Conservation (phyloP, 441 rosid species). For the Heliophila coronopifolia region DNA sequence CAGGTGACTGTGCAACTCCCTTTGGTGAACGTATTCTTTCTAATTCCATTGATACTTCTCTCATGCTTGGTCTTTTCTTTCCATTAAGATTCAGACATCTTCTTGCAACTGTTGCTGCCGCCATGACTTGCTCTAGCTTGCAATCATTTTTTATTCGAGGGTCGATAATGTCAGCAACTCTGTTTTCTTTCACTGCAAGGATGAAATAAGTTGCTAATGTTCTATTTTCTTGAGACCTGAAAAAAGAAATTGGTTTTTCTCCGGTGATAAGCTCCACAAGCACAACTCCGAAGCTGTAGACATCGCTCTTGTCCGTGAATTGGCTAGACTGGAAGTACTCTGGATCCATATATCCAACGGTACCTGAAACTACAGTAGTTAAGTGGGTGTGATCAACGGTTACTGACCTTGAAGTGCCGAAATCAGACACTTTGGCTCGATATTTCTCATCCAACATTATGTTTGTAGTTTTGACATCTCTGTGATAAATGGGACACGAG, state of each 20-base stretch:
- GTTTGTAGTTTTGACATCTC: slow-evolving; percentile 35
- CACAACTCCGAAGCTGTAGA: slow-evolving; percentile 41
- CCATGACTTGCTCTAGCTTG: slow-evolving; percentile 13
- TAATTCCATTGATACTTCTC: slow-evolving; percentile 30
- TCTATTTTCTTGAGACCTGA: slow-evolving; percentile 26
- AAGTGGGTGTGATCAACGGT: slow-evolving; percentile 31
- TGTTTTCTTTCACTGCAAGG: slow-evolving; percentile 24
- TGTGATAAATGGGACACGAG: slow-evolving; percentile 32
- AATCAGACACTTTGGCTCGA: slow-evolving; percentile 42
- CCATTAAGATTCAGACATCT: slow-evolving; percentile 33
- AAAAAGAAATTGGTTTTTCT: slow-evolving; percentile 27
- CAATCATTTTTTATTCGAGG: slow-evolving; percentile 14
- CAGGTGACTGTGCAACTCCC: background rate
- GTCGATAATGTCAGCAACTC: slow-evolving; percentile 25
- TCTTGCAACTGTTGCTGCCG: slow-evolving; percentile 31
- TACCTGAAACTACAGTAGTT: slow-evolving; percentile 34
- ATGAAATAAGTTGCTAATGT: slow-evolving; percentile 28
- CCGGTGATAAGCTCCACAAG: slow-evolving; percentile 35
- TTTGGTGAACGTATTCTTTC: slow-evolving; percentile 18
- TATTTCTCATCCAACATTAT: slow-evolving; percentile 31
- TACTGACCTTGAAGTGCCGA: slow-evolving; percentile 40
- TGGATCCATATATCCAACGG: slow-evolving; percentile 20
- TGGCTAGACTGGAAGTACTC: slow-evolving; percentile 14
- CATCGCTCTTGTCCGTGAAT: slow-evolving; percentile 33
- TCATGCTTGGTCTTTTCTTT: slow-evolving; percentile 37